Percentiles rank a stretch among this genome's conserved stretches.
These are phyloP conservation scores for Heterobasidion occidentale DNA, from an alignment of 1,284 basidiomycete species.

Conservation along the genomic window DNA sequence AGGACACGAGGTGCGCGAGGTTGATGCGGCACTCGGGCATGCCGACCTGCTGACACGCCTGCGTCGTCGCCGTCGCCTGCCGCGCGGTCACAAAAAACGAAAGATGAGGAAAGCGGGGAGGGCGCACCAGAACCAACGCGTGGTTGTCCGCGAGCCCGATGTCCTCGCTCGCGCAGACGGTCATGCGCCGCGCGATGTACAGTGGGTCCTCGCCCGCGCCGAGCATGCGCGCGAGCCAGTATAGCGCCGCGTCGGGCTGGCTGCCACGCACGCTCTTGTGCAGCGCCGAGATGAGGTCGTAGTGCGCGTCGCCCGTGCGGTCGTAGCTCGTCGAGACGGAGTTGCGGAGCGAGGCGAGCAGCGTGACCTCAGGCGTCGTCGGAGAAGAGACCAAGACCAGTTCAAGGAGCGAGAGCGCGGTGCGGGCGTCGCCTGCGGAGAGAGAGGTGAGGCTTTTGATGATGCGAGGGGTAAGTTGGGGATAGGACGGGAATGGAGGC, in stretches of 20 bases:
- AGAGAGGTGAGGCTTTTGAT: constrained; percentile 46
- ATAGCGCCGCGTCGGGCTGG: constrained; percentile 76
- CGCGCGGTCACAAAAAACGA: constrained; percentile 1
- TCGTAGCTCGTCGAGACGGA: constrained; percentile 64
- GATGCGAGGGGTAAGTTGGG: constrained; percentile 41
- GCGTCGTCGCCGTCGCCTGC: constrained; percentile 71
- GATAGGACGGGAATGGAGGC: constrained; percentile 23
- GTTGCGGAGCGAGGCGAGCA: constrained; percentile 41
- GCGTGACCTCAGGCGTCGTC: constrained; percentile 29
- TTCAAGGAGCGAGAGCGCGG: constrained; percentile 61
- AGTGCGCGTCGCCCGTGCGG: constrained; percentile 68
- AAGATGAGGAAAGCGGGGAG: constrained; percentile 1
- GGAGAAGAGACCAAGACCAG: constrained; percentile 40
- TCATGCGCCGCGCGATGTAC: constrained; percentile 75
- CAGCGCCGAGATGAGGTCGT: constrained; percentile 84
- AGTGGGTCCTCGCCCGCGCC: constrained; percentile 84
- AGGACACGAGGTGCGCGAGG: constrained; percentile 75
- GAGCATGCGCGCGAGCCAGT: constrained; percentile 85
- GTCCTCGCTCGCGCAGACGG: constrained; percentile 84
- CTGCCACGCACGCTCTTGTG: constrained; percentile 84
- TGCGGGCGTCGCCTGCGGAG: constrained; percentile 63
- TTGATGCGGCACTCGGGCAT: constrained; percentile 80
- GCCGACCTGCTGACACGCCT: constrained; percentile 78
- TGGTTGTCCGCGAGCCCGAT: constrained; percentile 73
- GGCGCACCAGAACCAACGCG: constrained; percentile 60